These are phyloP conservation scores for Sarocladiaceae sp. DNA, from an alignment of 2,329 filamentous ascomycete genomes.

Conservation along the genomic window DNA sequence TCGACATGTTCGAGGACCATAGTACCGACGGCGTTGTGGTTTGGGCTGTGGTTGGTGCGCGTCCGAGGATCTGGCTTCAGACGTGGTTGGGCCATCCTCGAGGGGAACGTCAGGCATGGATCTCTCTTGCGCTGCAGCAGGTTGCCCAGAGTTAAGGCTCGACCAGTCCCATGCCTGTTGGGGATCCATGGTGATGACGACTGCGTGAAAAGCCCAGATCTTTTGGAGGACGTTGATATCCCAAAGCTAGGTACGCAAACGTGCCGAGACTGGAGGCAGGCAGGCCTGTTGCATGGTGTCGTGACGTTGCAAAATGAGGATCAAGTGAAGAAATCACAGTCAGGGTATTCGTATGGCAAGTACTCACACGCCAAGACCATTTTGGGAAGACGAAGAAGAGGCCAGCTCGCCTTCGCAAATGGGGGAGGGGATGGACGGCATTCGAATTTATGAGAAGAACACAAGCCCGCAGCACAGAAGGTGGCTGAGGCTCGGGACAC, in stretches of 20 bases:
- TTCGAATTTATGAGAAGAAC: background rate
- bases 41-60: background rate
- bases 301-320: background rate
- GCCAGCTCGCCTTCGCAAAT: constrained; percentile 6
- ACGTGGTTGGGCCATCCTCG: background rate
- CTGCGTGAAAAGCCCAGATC: background rate
- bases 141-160: too few relatives aligned
- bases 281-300: background rate
- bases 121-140: too few relatives aligned
- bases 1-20: constrained; percentile 71
- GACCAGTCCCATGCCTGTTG: constrained; percentile 13
- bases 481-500: background rate
- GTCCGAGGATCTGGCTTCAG: background rate
- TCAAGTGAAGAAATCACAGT: too few relatives aligned
- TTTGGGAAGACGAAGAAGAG: constrained; percentile 1
- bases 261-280: background rate
- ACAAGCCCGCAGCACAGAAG: background rate
- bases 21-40: constrained; percentile 34
- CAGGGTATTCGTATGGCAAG: too few relatives aligned
- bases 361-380: constrained; percentile 6
- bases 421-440: background rate
- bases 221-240: background rate
- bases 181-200: constrained; percentile 9
- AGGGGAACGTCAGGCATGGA: background rate
- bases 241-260: background rate